These are phyloP conservation scores for Rhodamnia argentea DNA, from an alignment of 345 rosid species.

Conservation along the genomic window DNA sequence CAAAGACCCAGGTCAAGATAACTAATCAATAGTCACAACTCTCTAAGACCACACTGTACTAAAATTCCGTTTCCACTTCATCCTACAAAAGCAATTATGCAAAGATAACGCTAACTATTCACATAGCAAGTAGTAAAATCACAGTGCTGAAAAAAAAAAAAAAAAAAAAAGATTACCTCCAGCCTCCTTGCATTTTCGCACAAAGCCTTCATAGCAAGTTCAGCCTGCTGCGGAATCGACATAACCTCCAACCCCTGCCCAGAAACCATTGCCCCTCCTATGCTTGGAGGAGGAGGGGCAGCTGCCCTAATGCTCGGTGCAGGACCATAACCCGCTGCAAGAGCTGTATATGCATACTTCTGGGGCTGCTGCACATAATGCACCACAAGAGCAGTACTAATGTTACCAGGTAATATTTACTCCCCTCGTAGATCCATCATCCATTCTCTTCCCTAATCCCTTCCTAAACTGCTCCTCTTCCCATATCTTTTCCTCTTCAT, in stretches of 20 bases:
- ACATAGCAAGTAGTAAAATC: neutral
- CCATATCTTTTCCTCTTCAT: constrained; percentile 80
- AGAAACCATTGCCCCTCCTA: constrained; percentile 39
- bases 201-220: constrained; percentile 67
- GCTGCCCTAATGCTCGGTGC: constrained; percentile 15
- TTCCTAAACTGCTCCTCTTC: constrained; percentile 88
- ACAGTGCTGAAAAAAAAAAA: neutral
- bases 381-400: constrained; percentile 8
- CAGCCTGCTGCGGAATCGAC: constrained; percentile 67
- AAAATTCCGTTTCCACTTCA: neutral
- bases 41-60: neutral
- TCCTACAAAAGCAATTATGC: neutral
- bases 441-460: constrained; percentile 79
- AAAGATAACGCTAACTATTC: neutral
- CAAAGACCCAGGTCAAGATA: neutral
- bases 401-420: constrained; percentile 2
- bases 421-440: constrained; percentile 36
- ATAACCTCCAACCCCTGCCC: constrained; percentile 37
- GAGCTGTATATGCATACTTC: constrained; percentile 10
- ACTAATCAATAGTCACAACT: neutral
- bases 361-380: constrained; percentile 21
- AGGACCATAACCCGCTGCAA: constrained; percentile 5
- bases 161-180: constrained; percentile 32
- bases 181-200: constrained; percentile 40
- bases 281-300: constrained; percentile 26